These are phyloP conservation scores for Dactylella cylindrospora DNA, from an alignment of 2,329 filamentous ascomycete genomes.

Conservation along the genomic window DNA sequence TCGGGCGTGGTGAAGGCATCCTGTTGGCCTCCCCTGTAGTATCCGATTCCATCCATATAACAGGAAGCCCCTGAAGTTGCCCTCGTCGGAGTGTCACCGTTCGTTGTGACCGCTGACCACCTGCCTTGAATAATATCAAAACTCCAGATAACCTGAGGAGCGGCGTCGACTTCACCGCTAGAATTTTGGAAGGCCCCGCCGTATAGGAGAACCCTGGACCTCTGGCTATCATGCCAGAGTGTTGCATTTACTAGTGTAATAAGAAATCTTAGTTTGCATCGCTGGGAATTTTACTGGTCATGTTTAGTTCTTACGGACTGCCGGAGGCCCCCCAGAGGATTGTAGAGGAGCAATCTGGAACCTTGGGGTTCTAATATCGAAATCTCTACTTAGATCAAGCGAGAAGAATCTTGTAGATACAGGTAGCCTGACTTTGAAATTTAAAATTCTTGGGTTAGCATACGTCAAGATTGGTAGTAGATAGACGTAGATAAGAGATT, in stretches of 20 bases:
- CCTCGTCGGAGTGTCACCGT: slow-evolving; percentile 10
- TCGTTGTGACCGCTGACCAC: slow-evolving; percentile 15
- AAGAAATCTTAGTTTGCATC: neutral
- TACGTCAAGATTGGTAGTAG: neutral
- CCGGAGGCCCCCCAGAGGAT: slow-evolving; percentile 11
- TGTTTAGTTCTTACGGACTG: slow-evolving; percentile 22
- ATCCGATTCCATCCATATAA: slow-evolving; percentile 21
- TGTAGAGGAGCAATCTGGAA: slow-evolving; percentile 7
- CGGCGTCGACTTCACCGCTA: slow-evolving; percentile 25
- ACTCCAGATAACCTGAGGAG: slow-evolving; percentile 23
- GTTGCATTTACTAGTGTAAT: slow-evolving; percentile 31
- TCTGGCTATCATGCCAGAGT: slow-evolving; percentile 20
- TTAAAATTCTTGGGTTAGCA: neutral
- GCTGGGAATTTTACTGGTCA: neutral
- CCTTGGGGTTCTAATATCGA: slow-evolving; percentile 1
- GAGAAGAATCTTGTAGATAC: slow-evolving; percentile 27
- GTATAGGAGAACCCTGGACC: slow-evolving; percentile 24
- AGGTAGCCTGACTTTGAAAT: neutral
- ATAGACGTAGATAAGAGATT: neutral
- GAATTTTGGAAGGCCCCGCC: slow-evolving; percentile 25
- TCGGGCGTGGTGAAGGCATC: slow-evolving; percentile 27
- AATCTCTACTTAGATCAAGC: slow-evolving; percentile 14
- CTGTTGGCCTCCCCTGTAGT: slow-evolving; percentile 30
- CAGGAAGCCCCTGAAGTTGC: slow-evolving; percentile 17
- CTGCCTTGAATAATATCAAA: slow-evolving; percentile 26